These are phyloP conservation scores for Posidonia australis DNA, from an alignment of 106 monocot species.

Conservation along the genomic window DNA sequence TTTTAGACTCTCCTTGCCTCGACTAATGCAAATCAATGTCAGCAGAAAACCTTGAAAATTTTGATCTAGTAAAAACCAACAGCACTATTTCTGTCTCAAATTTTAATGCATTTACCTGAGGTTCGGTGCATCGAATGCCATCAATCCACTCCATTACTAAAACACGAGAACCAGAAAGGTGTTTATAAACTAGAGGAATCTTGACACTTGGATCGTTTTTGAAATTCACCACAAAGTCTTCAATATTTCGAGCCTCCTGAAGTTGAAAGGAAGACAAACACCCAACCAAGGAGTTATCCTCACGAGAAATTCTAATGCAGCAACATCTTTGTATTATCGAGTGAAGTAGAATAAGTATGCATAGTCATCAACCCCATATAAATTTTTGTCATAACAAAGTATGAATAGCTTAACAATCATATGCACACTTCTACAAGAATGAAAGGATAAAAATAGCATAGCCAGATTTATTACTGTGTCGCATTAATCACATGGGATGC, in stretches of 20 bases:
- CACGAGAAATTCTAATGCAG: background rate
- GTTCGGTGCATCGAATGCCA: conserved; percentile 91
- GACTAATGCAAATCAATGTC: too few species aligned
- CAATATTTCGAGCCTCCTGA: conserved; percentile 93
- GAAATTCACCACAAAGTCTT: conserved; percentile 97
- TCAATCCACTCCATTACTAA: conserved; percentile 99
- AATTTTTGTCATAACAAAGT: too few species aligned
- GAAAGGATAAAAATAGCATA: too few species aligned
- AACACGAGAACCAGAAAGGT: conserved; percentile 75
- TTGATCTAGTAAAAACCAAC: background rate
- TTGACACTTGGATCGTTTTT: conserved; percentile 93
- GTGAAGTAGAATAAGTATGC: too few species aligned
- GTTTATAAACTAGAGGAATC: conserved; percentile 89
- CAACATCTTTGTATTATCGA: background rate
- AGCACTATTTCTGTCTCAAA: background rate
- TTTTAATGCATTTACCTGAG: conserved; percentile 40
- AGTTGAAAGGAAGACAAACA: background rate
- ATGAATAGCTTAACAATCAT: too few species aligned
- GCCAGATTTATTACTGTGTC: too few species aligned
- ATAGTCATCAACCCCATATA: too few species aligned
- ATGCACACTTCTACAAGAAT: too few species aligned
- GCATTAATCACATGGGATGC: background rate
- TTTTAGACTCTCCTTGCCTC: background rate
- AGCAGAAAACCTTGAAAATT: background rate
- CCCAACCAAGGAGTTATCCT: background rate